Percentiles rank a stretch among this genome's conserved stretches.
Conservation (phyloP, 192 early-diverging fungal species). For the Coemansia sp. region DNA sequence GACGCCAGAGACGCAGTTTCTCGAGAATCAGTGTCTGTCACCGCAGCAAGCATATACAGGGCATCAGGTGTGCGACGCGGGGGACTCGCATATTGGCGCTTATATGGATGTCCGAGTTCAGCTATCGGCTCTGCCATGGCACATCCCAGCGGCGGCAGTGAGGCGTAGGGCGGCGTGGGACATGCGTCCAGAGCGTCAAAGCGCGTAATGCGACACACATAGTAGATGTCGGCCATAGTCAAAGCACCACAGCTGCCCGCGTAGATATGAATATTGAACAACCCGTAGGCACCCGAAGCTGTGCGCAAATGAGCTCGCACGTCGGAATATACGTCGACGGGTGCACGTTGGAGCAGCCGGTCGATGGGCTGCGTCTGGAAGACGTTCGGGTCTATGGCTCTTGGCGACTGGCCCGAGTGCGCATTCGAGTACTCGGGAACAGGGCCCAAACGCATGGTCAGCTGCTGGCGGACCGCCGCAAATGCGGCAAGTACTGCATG, state of each 20-base stretch:
- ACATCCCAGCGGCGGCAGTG: constrained; percentile 8
- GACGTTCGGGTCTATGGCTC: constrained; percentile 36
- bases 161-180: constrained; percentile 5
- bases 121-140: not conserved
- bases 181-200: constrained; percentile 33
- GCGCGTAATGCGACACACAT: constrained; percentile 40
- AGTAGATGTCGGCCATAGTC: constrained; percentile 31
- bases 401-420: constrained; percentile 21
- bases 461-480: constrained; percentile 13
- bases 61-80: constrained; percentile 12
- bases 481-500: constrained; percentile 19
- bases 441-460: constrained; percentile 22
- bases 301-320: constrained; percentile 49
- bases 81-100: constrained; percentile 14
- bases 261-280: constrained; percentile 44
- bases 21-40: constrained; percentile 19
- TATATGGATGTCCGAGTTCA: constrained; percentile 6
- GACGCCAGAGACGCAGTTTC: not conserved
- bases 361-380: constrained; percentile 44
- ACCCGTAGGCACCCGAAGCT: constrained; percentile 24
- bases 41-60: constrained; percentile 40
- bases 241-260: constrained; percentile 21
- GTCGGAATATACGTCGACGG: constrained; percentile 15
- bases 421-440: constrained; percentile 22
- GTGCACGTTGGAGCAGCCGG: constrained; percentile 43